Percentiles rank a stretch among this genome's conserved stretches.
Conservation (phyloP, 2,329 filamentous ascomycete genomes). For the Tolypocladium sp. region DNA sequence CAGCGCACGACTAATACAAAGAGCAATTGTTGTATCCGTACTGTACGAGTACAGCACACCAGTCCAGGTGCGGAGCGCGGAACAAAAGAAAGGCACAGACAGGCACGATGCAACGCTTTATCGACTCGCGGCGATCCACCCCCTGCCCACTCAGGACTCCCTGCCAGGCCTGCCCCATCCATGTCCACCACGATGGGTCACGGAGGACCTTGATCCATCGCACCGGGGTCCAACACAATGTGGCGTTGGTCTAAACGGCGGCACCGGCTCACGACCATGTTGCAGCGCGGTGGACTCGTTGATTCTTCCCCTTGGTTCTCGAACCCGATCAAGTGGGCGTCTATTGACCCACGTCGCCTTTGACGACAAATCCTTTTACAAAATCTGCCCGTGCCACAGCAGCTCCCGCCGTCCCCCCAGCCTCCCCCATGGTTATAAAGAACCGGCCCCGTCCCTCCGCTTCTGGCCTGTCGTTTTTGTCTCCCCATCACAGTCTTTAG, state of each 20-base stretch:
- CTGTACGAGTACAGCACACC: not conserved
- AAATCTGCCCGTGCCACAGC: not conserved
- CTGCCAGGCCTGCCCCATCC: not conserved
- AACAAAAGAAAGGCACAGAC: not conserved
- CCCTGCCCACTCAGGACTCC: not conserved
- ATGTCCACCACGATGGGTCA: not conserved
- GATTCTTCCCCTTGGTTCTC: not conserved
- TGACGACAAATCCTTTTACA: not conserved
- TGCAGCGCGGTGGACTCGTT: not conserved
- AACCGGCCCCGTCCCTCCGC: constrained; percentile 13
- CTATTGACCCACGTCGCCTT: not conserved
- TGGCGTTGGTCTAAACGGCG: too few species aligned
- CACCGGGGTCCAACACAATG: not conserved
- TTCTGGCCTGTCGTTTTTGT: not conserved
- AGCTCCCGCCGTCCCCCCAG: not conserved
- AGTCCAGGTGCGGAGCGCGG: not conserved
- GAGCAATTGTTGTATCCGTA: not conserved
- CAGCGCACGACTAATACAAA: not conserved
- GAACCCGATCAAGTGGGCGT: not conserved
- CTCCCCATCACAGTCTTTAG: not conserved
- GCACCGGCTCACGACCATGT: too few species aligned
- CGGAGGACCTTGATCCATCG: not conserved
- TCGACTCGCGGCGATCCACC: not conserved
- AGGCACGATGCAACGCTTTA: not conserved
- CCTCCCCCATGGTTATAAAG: constrained; percentile 14